Percentiles rank a stretch among this genome's conserved stretches.
Evolutionary conservation across 768 basidiomycete species (phyloP).

Genomic region (Mycena vitilis): DNA sequence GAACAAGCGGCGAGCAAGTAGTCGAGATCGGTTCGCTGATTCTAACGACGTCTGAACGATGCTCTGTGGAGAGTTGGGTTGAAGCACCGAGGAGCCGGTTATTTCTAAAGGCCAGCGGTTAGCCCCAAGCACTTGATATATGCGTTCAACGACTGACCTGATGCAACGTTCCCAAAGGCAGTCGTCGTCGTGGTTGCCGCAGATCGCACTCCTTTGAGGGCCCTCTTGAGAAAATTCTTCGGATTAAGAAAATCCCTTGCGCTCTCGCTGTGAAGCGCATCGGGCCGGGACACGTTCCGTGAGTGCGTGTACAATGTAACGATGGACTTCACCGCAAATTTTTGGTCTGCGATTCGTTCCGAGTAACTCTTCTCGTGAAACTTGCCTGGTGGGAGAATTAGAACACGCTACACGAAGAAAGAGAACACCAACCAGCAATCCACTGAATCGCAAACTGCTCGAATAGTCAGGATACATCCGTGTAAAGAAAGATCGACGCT

Average conservation of each 20-base stretch:
- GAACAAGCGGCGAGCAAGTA: conserved; percentile 87
- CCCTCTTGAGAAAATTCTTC: conserved; percentile 72
- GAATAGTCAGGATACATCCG: no score
- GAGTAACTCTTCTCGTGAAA: conserved; percentile 84
- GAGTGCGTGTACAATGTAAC: conserved; percentile 85
- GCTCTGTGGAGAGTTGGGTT: conserved; percentile 88
- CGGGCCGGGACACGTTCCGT: conserved; percentile 74
- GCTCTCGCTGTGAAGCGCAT: conserved; percentile 62
- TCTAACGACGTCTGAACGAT: conserved; percentile 84
- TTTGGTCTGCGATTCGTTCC: conserved; percentile 88
- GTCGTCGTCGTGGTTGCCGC: conserved; percentile 89
- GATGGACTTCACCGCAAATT: conserved; percentile 77
- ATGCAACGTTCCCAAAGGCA: conserved; percentile 67
- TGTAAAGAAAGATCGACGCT: no score
- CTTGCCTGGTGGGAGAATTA: conserved; percentile 48
- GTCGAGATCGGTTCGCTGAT: conserved; percentile 82
- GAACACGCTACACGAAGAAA: neutral
- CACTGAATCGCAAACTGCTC: conserved; percentile 77
- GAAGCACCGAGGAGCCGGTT: conserved; percentile 72
- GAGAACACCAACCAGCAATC: conserved; percentile 62
- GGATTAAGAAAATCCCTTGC: conserved; percentile 62
- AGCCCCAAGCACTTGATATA: neutral
- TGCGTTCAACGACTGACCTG: conserved; percentile 38
- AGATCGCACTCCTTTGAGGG: conserved; percentile 74
- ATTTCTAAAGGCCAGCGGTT: conserved; percentile 15